These are phyloP conservation scores for Saposhnikovia divaricata DNA, from an alignment of 129 eudicot species.

Conservation along the genomic window DNA sequence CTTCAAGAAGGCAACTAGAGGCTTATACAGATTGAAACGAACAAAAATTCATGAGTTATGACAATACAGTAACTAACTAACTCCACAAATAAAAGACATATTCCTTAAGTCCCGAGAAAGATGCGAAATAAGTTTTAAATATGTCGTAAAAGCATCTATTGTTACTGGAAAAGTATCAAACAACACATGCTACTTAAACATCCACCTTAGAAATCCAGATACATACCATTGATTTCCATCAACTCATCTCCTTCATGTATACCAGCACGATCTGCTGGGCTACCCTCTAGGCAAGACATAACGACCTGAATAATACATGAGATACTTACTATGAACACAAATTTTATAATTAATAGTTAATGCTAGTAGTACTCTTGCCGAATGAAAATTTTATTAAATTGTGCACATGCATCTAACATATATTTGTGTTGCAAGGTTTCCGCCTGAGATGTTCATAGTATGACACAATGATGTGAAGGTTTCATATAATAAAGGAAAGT, in stretches of 20 bases:
- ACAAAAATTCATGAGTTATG: neutral
- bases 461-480: neutral
- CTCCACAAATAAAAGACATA: neutral
- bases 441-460: neutral
- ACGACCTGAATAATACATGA: slow-evolving; percentile 46
- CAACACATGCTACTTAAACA: neutral
- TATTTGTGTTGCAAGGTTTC: neutral
- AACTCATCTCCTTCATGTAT: slow-evolving; percentile 93
- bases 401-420: slow-evolving; percentile 1
- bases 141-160: neutral
- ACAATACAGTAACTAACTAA: neutral
- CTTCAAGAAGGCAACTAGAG: neutral
- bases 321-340: neutral
- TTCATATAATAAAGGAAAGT: neutral
- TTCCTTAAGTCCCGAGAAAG: neutral
- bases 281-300: slow-evolving; percentile 73
- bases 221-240: slow-evolving; percentile 75
- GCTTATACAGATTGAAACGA: neutral
- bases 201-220: neutral
- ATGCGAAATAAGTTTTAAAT: neutral
- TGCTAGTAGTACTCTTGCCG: neutral
- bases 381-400: neutral
- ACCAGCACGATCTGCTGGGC: slow-evolving; percentile 99
- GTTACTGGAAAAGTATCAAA: neutral
- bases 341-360: neutral